phyloP scores from a whole-genome alignment of 495 filamentous ascomycete genomes.

The Daldinia bambusicola region DNA sequence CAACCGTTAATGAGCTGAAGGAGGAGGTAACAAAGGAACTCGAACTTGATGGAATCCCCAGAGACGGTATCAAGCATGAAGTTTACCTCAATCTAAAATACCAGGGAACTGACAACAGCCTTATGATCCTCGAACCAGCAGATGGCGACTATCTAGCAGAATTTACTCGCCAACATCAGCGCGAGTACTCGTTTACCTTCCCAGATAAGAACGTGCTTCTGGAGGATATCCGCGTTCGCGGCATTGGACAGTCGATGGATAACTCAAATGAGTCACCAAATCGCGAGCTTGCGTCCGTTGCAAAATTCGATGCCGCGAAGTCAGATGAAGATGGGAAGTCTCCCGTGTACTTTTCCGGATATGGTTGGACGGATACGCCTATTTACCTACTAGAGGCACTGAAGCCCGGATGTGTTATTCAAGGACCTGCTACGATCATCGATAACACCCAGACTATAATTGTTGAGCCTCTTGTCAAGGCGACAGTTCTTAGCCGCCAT shows the following conservation, averaged over 20 bases:
- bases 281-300: slow-evolving; percentile 2
- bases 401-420: slow-evolving; percentile 48
- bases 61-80: slow-evolving; percentile 70
- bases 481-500: slow-evolving; percentile 67
- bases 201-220: slow-evolving; percentile 71
- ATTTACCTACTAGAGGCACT: slow-evolving; percentile 75
- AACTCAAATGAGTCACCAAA: slow-evolving; percentile 39
- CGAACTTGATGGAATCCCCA: slow-evolving; percentile 68
- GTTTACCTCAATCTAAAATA: slow-evolving; percentile 80
- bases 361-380: slow-evolving; percentile 72
- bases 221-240: slow-evolving; percentile 79
- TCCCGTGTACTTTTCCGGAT: slow-evolving; percentile 68
- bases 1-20: slow-evolving; percentile 63
- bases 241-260: slow-evolving; percentile 77
- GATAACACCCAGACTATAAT: slow-evolving; percentile 88
- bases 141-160: slow-evolving; percentile 63
- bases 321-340: slow-evolving; percentile 57
- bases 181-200: slow-evolving; percentile 82
- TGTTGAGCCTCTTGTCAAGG: slow-evolving; percentile 73
- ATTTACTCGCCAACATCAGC: slow-evolving; percentile 73
- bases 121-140: slow-evolving; percentile 71
- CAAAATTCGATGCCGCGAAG: slow-evolving; percentile 39
- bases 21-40: slow-evolving; percentile 64
- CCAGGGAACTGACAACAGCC: slow-evolving; percentile 74
- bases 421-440: slow-evolving; percentile 80